phyloP scores from a whole-genome alignment of 2,329 filamentous ascomycete species.

The Alternaria sp. region DNA sequence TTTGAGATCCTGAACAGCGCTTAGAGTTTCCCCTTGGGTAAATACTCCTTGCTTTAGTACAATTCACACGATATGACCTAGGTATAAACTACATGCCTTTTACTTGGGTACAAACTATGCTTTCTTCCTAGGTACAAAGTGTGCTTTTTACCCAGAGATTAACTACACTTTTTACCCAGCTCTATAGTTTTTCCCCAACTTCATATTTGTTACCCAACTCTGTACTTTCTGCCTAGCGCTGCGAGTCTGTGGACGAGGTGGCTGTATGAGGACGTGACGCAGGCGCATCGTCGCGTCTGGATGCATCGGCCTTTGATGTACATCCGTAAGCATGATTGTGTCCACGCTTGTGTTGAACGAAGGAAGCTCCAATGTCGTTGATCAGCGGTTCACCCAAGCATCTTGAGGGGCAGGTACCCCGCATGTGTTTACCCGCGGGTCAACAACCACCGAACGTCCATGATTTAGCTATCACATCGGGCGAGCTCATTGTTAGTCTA shows the following conservation, averaged over 20 bases:
- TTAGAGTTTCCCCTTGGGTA: background rate
- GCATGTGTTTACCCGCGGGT: background rate
- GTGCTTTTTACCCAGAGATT: background rate
- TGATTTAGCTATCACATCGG: background rate
- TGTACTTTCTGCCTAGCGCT: background rate
- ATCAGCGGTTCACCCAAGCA: background rate
- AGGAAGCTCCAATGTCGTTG: background rate
- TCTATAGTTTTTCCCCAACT: background rate
- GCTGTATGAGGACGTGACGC: background rate
- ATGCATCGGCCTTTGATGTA: background rate
- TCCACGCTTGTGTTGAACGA: background rate
- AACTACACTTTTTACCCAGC: background rate
- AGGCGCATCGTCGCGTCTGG: background rate
- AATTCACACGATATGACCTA: fast-evolving
- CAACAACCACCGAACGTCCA: background rate
- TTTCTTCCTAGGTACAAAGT: background rate
- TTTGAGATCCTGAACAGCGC: constrained; percentile 31
- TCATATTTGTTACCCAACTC: background rate
- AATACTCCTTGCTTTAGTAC: background rate
- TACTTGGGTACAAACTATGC: background rate
- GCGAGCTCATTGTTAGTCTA: background rate
- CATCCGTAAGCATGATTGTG: background rate
- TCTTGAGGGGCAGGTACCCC: background rate
- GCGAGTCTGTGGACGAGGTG: background rate
- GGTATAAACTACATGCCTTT: background rate